Conservation (phyloP, 2,329 filamentous ascomycete species). For the Cercospora sp. region DNA sequence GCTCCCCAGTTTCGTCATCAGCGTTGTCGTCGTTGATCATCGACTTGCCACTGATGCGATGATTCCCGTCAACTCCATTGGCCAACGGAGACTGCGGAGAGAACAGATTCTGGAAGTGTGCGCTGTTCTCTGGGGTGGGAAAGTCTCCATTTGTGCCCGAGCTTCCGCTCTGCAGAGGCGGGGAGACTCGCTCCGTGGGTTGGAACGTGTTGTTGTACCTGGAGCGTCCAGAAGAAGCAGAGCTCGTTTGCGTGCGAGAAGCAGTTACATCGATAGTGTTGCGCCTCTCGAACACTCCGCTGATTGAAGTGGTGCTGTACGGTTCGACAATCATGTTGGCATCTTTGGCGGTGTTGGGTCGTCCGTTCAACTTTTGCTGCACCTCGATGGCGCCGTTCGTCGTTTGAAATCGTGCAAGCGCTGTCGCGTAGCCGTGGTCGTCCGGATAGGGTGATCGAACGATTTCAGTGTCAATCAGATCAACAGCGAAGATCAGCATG, state of each 20-base stretch:
- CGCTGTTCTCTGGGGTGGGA: conserved; percentile 57
- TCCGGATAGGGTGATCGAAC: conserved; percentile 57
- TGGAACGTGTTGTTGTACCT: conserved; percentile 66
- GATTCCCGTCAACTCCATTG: conserved; percentile 64
- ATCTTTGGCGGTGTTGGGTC: conserved; percentile 61
- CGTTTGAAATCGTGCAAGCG: conserved; percentile 60
- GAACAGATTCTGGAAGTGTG: conserved; percentile 64
- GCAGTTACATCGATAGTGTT: conserved; percentile 56
- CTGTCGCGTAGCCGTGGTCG: conserved; percentile 58
- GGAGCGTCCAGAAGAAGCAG: conserved; percentile 49
- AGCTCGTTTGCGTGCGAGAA: conserved; percentile 47
- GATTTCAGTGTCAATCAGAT: conserved; percentile 61
- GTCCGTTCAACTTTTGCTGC: conserved; percentile 60
- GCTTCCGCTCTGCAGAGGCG: conserved; percentile 50
- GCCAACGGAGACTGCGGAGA: conserved; percentile 73
- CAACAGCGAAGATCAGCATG: conserved; percentile 66
- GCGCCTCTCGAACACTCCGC: conserved; percentile 40
- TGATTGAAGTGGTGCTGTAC: conserved; percentile 38
- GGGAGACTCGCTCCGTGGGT: conserved; percentile 62
- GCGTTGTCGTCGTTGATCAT: conserved; percentile 70
- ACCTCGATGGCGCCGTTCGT: conserved; percentile 61
- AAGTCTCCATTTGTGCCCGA: conserved; percentile 60
- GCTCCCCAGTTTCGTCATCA: conserved; percentile 69
- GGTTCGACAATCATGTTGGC: conserved; percentile 62
- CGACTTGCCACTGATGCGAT: conserved; percentile 65